Evolutionary conservation across 495 filamentous ascomycete genomes (phyloP).

Genomic region (Hypoxylon rickii): DNA sequence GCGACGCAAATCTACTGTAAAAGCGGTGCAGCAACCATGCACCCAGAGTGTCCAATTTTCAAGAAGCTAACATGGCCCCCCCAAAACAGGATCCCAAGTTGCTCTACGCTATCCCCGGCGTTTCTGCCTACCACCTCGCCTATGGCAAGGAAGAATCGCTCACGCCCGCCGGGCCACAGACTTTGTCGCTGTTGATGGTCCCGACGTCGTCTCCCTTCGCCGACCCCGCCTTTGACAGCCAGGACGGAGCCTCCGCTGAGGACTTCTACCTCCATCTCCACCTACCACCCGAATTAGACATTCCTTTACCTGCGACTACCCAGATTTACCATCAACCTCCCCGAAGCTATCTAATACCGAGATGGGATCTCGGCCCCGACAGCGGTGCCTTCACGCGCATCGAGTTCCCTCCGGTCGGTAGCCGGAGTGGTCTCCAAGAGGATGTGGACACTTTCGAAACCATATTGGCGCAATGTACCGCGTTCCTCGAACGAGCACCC

Average conservation of each 20-base stretch:
- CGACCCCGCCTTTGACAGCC: constrained; percentile 60
- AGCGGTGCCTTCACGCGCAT: constrained; percentile 88
- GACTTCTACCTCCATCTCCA: constrained; percentile 96
- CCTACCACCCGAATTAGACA: constrained; percentile 89
- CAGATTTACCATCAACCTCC: constrained; percentile 95
- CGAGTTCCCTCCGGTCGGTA: constrained; percentile 78
- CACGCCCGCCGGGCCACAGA: constrained; percentile 84
- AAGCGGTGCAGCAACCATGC: constrained; percentile 16
- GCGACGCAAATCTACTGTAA: constrained; percentile 2
- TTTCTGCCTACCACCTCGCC: constrained; percentile 84
- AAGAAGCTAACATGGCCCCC: constrained; percentile 11
- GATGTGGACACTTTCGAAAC: constrained; percentile 97
- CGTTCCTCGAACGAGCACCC: constrained; percentile 80
- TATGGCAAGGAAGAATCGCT: constrained; percentile 82
- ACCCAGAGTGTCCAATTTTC: background rate
- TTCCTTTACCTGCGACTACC: constrained; percentile 87
- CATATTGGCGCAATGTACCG: constrained; percentile 92
- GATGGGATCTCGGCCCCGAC: constrained; percentile 88
- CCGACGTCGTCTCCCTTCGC: constrained; percentile 77
- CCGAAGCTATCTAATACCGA: constrained; percentile 84
- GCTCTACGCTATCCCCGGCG: constrained; percentile 82
- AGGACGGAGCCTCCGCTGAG: constrained; percentile 69
- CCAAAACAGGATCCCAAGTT: constrained; percentile 71
- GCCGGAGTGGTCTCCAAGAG: constrained; percentile 75
- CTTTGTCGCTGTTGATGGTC: constrained; percentile 90